Percentiles rank a stretch among this genome's conserved stretches.
Conservation (phyloP, 306 rosid genomes). For the Dalbergia oliveri region DNA sequence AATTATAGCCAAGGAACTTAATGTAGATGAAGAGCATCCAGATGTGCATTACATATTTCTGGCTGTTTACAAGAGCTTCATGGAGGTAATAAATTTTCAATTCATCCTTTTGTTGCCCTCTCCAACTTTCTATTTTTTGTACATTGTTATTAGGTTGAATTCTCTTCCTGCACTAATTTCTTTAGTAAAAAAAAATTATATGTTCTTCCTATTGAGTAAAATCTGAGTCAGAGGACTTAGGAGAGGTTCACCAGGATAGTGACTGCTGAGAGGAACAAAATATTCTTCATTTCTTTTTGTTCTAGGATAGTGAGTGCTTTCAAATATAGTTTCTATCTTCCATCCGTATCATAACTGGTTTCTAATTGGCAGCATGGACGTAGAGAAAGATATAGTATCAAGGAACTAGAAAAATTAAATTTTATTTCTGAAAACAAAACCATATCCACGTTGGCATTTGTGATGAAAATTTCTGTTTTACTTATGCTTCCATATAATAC, state of each 20-base stretch:
- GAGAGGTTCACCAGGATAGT: neutral
- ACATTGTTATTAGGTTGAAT: conserved; percentile 9
- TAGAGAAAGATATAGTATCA: neutral
- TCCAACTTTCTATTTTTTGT: neutral
- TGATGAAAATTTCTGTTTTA: neutral
- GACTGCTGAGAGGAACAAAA: neutral
- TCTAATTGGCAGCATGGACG: neutral
- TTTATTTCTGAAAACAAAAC: neutral
- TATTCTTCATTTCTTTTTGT: conserved; percentile 25
- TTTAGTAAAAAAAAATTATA: neutral
- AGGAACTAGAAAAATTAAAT: conserved; percentile 19
- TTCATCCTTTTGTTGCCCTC: neutral
- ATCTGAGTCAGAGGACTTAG: neutral
- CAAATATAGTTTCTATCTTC: no score
- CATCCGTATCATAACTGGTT: neutral
- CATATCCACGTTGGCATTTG: neutral
- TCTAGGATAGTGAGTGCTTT: neutral
- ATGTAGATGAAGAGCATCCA: conserved; percentile 75
- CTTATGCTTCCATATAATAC: neutral
- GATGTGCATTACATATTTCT: conserved; percentile 79
- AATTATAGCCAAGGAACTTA: conserved; percentile 93
- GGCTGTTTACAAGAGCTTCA: conserved; percentile 92
- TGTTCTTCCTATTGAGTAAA: neutral
- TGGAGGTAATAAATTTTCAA: conserved; percentile 74
- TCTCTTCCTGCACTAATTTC: neutral